A percentile compares a stretch with the other conserved stretches of the same genome.
Evolutionary conservation across 192 early-diverging fungal species (phyloP).

Genomic region (Linnemannia hyalina): DNA sequence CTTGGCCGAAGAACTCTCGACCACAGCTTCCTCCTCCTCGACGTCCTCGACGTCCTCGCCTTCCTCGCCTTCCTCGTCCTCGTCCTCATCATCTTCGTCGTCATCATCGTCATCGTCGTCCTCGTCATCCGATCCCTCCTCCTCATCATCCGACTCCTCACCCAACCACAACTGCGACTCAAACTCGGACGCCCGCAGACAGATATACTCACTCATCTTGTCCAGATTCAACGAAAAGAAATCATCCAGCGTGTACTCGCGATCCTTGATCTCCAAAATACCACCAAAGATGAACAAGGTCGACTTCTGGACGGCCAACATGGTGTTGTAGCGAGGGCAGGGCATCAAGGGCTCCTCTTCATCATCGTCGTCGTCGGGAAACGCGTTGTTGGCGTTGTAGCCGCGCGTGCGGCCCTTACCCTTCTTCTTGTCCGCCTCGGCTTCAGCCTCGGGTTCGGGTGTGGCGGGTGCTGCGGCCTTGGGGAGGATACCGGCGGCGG

Average conservation of each 20-base stretch:
- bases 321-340: constrained; percentile 75
- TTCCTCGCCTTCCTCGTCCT: constrained; percentile 56
- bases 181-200: constrained; percentile 61
- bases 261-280: constrained; percentile 70
- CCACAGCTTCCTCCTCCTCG: constrained; percentile 22
- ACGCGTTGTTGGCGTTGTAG: neutral
- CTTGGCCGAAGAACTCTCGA: constrained; percentile 1
- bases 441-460: constrained; percentile 6
- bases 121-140: constrained; percentile 60
- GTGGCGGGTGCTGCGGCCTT: constrained; percentile 15
- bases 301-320: constrained; percentile 70
- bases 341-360: constrained; percentile 60
- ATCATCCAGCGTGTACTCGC: constrained; percentile 74
- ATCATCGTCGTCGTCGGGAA: constrained; percentile 15
- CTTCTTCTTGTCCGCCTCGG: constrained; percentile 5
- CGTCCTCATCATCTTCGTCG: constrained; percentile 61
- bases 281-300: constrained; percentile 75
- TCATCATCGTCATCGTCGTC: constrained; percentile 65
- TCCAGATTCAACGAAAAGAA: constrained; percentile 76
- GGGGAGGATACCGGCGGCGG: constrained; percentile 50
- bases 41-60: constrained; percentile 27
- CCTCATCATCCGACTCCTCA: constrained; percentile 61
- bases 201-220: constrained; percentile 72
- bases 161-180: constrained; percentile 64
- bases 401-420: constrained; percentile 1